phyloP scores from a whole-genome alignment of 2,329 filamentous ascomycete genomes.

The Microcyclosporella mali region DNA sequence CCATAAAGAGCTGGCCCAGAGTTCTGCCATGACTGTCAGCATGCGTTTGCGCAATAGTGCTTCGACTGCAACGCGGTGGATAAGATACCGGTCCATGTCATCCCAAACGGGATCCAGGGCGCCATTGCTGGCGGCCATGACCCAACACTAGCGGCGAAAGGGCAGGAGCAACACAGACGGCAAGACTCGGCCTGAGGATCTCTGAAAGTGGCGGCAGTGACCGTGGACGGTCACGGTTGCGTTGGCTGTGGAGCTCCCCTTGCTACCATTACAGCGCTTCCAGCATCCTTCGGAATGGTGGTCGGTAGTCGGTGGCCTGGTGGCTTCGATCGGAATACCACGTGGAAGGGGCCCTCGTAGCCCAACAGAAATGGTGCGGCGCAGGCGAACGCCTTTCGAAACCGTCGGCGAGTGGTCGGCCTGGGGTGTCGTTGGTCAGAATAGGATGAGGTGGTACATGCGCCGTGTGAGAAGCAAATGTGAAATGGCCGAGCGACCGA shows the following conservation, averaged over 20 bases:
- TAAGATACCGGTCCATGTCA: slow-evolving; percentile 64
- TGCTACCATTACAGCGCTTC: slow-evolving; percentile 6
- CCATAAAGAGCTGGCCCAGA: slow-evolving; percentile 38
- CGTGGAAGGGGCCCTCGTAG: neutral
- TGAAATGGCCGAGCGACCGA: too few relatives aligned
- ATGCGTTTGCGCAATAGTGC: neutral
- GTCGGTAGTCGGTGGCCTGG: neutral
- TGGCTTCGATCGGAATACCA: neutral
- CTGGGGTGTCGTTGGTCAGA: too few relatives aligned
- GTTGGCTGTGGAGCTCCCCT: slow-evolving; percentile 8
- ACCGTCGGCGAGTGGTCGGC: too few relatives aligned
- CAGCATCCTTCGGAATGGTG: slow-evolving; percentile 2
- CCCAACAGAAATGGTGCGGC: too few relatives aligned
- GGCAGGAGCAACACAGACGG: neutral
- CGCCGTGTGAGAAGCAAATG: too few relatives aligned
- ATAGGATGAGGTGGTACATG: too few relatives aligned
- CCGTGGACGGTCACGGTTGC: slow-evolving; percentile 5
- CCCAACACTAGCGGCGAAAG: slow-evolving; percentile 19
- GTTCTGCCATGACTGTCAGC: slow-evolving; percentile 39
- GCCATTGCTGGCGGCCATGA: slow-evolving; percentile 35
- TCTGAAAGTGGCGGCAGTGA: slow-evolving; percentile 1
- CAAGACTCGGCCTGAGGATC: too few relatives aligned
- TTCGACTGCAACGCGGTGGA: slow-evolving; percentile 4
- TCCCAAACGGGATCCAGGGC: slow-evolving; percentile 55
- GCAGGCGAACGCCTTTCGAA: too few relatives aligned